phyloP scores from a whole-genome alignment of 208 protist genomes.

The Entamoeba nuttalli region DNA sequence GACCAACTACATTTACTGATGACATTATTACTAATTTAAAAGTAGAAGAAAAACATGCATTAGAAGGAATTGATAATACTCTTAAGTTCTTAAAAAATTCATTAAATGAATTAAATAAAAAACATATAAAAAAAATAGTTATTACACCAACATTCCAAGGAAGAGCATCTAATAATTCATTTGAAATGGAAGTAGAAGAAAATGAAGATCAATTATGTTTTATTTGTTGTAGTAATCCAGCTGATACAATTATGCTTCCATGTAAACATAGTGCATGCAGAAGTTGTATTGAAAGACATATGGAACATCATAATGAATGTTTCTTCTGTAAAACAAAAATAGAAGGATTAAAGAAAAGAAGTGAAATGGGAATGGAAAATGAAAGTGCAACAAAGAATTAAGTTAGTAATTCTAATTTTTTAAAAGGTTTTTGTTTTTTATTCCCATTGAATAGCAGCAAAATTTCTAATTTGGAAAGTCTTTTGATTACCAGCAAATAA shows the following conservation, averaged over 20 bases:
- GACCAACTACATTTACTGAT: neutral
- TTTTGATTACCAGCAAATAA: neutral
- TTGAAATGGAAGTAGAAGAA: neutral
- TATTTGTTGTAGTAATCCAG: neutral
- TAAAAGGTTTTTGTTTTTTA: neutral
- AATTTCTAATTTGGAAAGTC: neutral
- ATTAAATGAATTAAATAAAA: neutral
- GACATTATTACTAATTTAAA: neutral
- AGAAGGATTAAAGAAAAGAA: neutral
- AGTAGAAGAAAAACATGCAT: neutral
- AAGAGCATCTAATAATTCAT: neutral
- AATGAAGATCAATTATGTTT: neutral
- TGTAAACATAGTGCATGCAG: neutral
- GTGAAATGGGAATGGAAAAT: neutral
- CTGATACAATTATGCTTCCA: neutral
- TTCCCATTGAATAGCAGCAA: neutral
- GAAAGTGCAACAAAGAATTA: neutral
- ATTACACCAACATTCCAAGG: neutral
- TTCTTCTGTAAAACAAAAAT: neutral
- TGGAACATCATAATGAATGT: neutral
- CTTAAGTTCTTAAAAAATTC: neutral
- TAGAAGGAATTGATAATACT: neutral
- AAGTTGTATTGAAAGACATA: neutral
- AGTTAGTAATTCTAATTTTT: no score
- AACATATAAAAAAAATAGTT: neutral